Conservation (phyloP, 164 flowering plant species). For the Malania oleifera region DNA sequence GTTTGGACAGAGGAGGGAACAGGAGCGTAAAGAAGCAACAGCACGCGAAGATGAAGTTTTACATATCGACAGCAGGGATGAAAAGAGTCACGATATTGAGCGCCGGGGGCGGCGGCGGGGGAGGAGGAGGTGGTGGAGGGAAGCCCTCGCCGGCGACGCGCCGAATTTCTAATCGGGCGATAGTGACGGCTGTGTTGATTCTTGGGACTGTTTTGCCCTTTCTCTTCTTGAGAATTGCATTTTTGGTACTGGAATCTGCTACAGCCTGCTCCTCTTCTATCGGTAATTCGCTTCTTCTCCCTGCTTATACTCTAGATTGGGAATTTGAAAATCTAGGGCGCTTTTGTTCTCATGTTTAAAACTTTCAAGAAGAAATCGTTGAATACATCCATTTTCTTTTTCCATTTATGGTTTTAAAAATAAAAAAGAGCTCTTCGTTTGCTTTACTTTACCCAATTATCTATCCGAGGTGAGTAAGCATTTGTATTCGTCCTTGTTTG, state of each 20-base stretch:
- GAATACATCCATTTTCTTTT: no score
- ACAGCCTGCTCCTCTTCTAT: constrained; percentile 40
- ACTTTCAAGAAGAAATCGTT: no score
- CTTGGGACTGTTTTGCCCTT: constrained; percentile 48
- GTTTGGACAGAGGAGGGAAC: not conserved
- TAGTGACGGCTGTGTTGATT: constrained; percentile 34
- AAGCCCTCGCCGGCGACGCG: constrained; percentile 20
- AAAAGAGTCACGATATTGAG: constrained; percentile 31
- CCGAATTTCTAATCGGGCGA: constrained; percentile 34
- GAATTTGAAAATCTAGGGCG: not conserved
- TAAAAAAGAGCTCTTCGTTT: no score
- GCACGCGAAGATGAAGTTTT: constrained; percentile 49
- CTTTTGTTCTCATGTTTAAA: no score
- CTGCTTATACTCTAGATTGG: not conserved
- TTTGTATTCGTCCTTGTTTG: no score
- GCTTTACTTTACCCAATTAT: no score
- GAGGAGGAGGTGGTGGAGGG: constrained; percentile 25
- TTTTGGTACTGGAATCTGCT: constrained; percentile 50
- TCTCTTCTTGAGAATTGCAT: constrained; percentile 51
- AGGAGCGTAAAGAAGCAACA: not conserved
- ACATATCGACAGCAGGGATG: constrained; percentile 41
- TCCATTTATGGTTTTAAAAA: no score
- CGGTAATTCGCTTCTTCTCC: constrained; percentile 22
- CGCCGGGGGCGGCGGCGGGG: constrained; percentile 14
- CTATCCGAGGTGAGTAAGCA: no score